Percentiles rank a stretch among this genome's conserved stretches.
Conservation (phyloP, 306 rosid genomes). For the Glycine tomentella region DNA sequence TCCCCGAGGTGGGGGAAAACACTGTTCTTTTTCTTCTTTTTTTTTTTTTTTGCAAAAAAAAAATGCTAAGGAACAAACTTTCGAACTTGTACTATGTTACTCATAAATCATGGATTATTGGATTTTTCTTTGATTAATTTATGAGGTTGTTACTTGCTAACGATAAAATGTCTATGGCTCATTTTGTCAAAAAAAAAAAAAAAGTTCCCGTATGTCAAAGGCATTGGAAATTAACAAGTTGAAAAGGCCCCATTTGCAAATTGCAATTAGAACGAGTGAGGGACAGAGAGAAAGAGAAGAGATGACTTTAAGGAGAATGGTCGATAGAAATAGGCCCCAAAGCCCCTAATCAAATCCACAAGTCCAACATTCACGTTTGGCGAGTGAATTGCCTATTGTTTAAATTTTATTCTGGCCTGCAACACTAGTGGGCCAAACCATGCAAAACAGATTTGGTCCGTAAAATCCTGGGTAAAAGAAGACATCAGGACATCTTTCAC, state of each 20-base stretch:
- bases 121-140: not conserved
- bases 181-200: not conserved
- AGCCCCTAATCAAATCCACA: not conserved
- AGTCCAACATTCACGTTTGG: not conserved
- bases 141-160: not conserved
- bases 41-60: not conserved
- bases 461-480: not conserved
- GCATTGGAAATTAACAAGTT: not conserved
- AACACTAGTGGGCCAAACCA: not conserved
- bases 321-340: not conserved
- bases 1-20: not conserved
- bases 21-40: not conserved
- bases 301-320: not conserved
- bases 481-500: not conserved
- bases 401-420: slow-evolving; percentile 6
- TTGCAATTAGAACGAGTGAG: not conserved
- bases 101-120: not conserved
- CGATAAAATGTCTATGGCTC: not conserved
- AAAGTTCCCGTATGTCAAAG: not conserved
- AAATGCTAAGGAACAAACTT: not conserved
- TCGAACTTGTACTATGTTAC: not conserved
- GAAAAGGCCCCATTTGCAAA: slow-evolving; percentile 3
- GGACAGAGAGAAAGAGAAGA: too few species aligned
- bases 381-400: not conserved
- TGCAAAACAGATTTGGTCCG: slow-evolving; percentile 37